Evolutionary conservation across 2,329 filamentous ascomycete genomes (phyloP).

Genomic region (Thelonectria olida): DNA sequence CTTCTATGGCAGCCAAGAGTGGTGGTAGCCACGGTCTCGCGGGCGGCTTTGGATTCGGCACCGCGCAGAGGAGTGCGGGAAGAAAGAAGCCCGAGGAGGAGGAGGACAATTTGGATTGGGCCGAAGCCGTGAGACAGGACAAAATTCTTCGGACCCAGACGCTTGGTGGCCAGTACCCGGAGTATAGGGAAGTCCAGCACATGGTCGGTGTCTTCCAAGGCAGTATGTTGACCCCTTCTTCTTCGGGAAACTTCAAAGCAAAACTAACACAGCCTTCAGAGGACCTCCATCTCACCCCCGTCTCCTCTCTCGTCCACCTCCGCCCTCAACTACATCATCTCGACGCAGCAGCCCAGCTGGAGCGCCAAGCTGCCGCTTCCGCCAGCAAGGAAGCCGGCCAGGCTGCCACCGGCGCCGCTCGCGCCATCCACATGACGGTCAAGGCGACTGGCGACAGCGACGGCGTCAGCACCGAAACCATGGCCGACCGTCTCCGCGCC

Average conservation of each 20-base stretch:
- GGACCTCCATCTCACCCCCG: constrained; percentile 85
- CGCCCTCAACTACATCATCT: constrained; percentile 93
- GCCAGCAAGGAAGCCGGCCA: constrained; percentile 48
- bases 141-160: constrained; percentile 84
- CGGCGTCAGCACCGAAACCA: constrained; percentile 72
- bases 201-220: constrained; percentile 93
- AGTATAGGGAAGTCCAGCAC: constrained; percentile 78
- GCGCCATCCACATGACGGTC: constrained; percentile 86
- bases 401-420: constrained; percentile 61
- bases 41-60: constrained; percentile 75
- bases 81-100: constrained; percentile 51
- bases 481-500: constrained; percentile 76
- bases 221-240: constrained; percentile 59
- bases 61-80: constrained; percentile 51
- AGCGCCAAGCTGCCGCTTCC: constrained; percentile 55
- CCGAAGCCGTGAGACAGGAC: constrained; percentile 73
- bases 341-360: constrained; percentile 82
- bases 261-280: constrained; percentile 58
- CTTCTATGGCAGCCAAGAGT: constrained; percentile 65
- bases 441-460: constrained; percentile 79
- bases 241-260: background rate
- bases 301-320: constrained; percentile 85
- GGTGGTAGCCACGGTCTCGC: constrained; percentile 75
- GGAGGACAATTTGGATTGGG: constrained; percentile 68
- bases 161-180: constrained; percentile 81